Conservation (phyloP, 2,329 filamentous ascomycete genomes). For the Tolypocladium tundrense region DNA sequence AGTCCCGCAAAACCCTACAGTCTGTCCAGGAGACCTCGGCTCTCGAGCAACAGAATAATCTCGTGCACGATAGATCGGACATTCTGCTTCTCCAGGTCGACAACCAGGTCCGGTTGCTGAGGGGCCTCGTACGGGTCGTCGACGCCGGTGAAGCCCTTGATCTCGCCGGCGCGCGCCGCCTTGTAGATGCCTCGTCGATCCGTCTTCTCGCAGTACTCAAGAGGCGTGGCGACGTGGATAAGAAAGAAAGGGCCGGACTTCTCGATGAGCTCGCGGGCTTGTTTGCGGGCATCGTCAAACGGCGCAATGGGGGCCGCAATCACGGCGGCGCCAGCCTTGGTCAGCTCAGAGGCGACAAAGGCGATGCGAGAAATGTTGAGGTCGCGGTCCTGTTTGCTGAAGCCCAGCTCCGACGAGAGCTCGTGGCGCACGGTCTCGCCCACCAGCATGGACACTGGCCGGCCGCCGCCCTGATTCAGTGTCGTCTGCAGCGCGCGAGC, state of each 20-base stretch:
- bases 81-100: constrained; percentile 76
- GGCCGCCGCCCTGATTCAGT: constrained; percentile 94
- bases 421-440: constrained; percentile 92
- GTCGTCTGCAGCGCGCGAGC: constrained; percentile 93
- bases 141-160: constrained; percentile 97
- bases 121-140: constrained; percentile 94
- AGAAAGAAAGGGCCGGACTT: constrained; percentile 90
- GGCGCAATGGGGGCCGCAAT: constrained; percentile 95
- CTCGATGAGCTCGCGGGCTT: constrained; percentile 76
- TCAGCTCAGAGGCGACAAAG: constrained; percentile 92
- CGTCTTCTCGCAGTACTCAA: constrained; percentile 90
- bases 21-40: constrained; percentile 74
- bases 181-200: constrained; percentile 88
- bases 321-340: constrained; percentile 83
- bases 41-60: constrained; percentile 88
- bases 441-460: constrained; percentile 85
- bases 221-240: constrained; percentile 83
- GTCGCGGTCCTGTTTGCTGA: constrained; percentile 84
- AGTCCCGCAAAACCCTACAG: constrained; percentile 24
- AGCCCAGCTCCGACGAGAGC: constrained; percentile 89
- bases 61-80: constrained; percentile 93
- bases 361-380: constrained; percentile 93
- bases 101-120: constrained; percentile 68
- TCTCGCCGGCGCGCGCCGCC: constrained; percentile 74
- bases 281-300: constrained; percentile 66